Conservation (phyloP, 1,139 yeast species). For the Debaryomyces sp. region DNA sequence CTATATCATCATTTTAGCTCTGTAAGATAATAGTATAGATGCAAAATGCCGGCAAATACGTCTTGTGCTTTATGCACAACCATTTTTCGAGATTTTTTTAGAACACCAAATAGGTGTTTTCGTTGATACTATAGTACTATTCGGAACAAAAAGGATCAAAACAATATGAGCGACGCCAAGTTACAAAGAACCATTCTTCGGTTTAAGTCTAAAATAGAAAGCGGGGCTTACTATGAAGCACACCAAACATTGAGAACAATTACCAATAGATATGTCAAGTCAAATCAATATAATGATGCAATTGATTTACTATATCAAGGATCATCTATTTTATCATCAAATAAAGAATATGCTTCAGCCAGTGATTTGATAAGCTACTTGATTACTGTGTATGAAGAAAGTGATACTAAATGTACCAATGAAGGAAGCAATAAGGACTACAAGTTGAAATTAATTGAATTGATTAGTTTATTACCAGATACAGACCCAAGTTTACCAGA, state of each 20-base stretch:
- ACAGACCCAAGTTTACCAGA: conserved; percentile 69
- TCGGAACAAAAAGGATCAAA: neutral
- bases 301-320: conserved; percentile 73
- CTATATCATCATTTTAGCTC: too few species aligned
- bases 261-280: conserved; percentile 77
- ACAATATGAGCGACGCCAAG: conserved; percentile 42
- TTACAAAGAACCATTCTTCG: conserved; percentile 62
- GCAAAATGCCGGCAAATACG: neutral
- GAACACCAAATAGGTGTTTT: neutral
- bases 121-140: neutral
- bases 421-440: conserved; percentile 36
- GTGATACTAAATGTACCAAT: conserved; percentile 33
- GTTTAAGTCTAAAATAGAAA: conserved; percentile 68
- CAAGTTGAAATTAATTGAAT: conserved; percentile 40
- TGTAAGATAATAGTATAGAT: neutral
- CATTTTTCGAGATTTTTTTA: neutral
- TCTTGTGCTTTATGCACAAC: neutral
- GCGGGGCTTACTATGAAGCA: conserved; percentile 88
- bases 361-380: conserved; percentile 76
- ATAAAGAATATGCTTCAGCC: conserved; percentile 77
- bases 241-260: conserved; percentile 91
- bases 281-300: conserved; percentile 70
- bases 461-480: conserved; percentile 51
- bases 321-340: conserved; percentile 64
- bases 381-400: conserved; percentile 64